Evolutionary conservation across 2,329 filamentous ascomycete species (phyloP), one percentile per base, ranked within the genome.

Genomic region (Chaetomium strumarium): DNA sequence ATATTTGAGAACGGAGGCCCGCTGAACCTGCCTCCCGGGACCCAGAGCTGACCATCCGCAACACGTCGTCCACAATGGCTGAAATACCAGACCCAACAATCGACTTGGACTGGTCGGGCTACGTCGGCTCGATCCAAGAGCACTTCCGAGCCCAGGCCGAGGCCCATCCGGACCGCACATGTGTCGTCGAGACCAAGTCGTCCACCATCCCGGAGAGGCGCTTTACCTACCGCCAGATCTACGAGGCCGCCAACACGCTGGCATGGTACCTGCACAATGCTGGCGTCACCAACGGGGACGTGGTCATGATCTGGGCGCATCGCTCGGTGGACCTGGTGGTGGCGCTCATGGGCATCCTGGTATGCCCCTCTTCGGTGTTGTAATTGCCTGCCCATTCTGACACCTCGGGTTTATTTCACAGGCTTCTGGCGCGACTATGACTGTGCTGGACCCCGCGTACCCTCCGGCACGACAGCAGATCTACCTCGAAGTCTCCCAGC

Each of bases 231-330:
- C 75, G 76, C 59, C 88, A 95, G 64, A 96, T 97, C 65, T 79
- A 90, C 65, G 86, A 96, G 72, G 85, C 86, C 0, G 86, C 88
- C 30, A 95, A 95, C 66, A 76, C 82, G 16, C 69, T 96, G 7
- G 88, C 90, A 19, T 84, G 95, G 70, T 81, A 95, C 65, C 77
- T 96, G 17, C 79, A 86, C 49, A 76, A 85, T 46, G 77, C 83
- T 62, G 90, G 91, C 53, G 76, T 90, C 58, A 76, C 83, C 54
- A 76, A 83, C 60, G 90, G 90, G 9, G 90, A 97, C 65, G 90
- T 96, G 2, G 90, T 96, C 63, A 95, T 96, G 88, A 88, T 93
- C 58, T 96, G 84, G 66, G 89, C 89, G 51, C 81, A 96, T 70
- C 83, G 91, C 53, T 83, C 83, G 52, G 90, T 96, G 33, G 77